Percentiles rank a stretch among this genome's conserved stretches.
These are phyloP conservation scores for Suillus fuscotomentosus DNA, from an alignment of 768 basidiomycete species.

Conservation along the genomic window DNA sequence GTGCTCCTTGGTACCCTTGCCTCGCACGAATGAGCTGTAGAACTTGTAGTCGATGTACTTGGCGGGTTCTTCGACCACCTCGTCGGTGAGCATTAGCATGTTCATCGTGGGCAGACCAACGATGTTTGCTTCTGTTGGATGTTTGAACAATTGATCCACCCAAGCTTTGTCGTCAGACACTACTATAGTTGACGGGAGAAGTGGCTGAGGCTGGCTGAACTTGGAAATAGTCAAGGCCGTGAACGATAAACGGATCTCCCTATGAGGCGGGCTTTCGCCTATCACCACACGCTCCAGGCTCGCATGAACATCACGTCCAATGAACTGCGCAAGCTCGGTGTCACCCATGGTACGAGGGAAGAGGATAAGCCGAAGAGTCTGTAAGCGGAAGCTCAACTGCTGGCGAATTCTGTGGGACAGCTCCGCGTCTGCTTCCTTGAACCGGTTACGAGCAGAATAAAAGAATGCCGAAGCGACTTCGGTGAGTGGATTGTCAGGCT, in stretches of 20 bases:
- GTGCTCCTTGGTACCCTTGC: conserved; percentile 48
- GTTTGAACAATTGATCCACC: conserved; percentile 59
- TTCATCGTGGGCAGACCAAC: conserved; percentile 81
- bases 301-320: conserved; percentile 66
- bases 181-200: conserved; percentile 38
- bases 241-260: conserved; percentile 72
- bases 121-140: conserved; percentile 68
- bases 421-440: conserved; percentile 64
- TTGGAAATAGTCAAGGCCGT: conserved; percentile 75
- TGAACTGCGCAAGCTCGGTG: conserved; percentile 72
- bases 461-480: conserved; percentile 87
- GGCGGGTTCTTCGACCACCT: conserved; percentile 40
- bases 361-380: conserved; percentile 63
- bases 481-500: conserved; percentile 77
- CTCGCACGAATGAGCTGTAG: conserved; percentile 63
- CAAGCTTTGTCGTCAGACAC: conserved; percentile 49
- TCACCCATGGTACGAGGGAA: conserved; percentile 83
- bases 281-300: conserved; percentile 63
- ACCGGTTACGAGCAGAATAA: conserved; percentile 64
- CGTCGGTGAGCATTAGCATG: conserved; percentile 77
- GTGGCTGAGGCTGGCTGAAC: conserved; percentile 59
- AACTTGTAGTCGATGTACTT: conserved; percentile 65
- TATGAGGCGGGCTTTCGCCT: conserved; percentile 47
- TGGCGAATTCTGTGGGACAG: conserved; percentile 66
- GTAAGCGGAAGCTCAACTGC: conserved; percentile 70